Evolutionary conservation across 2,329 filamentous ascomycete species (phyloP).

Genomic region (Fusarium lateritium): DNA sequence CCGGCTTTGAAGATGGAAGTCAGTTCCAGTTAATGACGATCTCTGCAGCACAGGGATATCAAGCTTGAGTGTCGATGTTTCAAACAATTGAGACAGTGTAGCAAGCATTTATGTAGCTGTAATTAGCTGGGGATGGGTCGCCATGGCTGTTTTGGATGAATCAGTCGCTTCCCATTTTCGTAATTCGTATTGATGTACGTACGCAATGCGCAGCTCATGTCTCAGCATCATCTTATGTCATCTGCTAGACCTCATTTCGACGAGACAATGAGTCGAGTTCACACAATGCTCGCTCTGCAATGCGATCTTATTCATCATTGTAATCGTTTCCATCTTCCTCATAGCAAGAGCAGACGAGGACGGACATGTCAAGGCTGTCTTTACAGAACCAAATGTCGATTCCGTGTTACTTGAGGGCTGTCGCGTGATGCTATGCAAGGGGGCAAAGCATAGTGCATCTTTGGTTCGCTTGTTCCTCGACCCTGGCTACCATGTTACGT

Average conservation of each 20-base stretch:
- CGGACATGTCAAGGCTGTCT: too few species aligned
- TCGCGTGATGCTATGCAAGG: background rate
- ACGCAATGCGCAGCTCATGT: background rate
- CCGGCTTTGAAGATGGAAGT: background rate
- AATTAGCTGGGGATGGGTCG: background rate
- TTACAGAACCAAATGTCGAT: too few species aligned
- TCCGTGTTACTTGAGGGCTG: background rate
- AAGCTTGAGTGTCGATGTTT: background rate
- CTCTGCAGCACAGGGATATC: background rate
- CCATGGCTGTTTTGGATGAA: background rate
- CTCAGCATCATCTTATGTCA: background rate
- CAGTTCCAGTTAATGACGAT: constrained; percentile 1
- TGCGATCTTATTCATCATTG: too few species aligned
- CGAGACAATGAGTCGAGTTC: too few species aligned
- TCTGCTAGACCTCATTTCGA: too few species aligned
- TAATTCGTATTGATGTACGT: constrained; percentile 7
- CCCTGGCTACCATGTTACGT: background rate
- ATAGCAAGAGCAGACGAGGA: too few species aligned
- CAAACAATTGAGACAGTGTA: background rate
- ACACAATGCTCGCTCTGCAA: too few species aligned
- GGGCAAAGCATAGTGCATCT: background rate
- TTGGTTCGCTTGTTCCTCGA: background rate
- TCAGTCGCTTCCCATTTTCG: constrained; percentile 10
- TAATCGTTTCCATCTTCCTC: too few species aligned
- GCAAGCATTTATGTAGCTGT: constrained; percentile 19